Percentiles rank a stretch among this genome's conserved stretches.
phyloP scores from a whole-genome alignment of 176 grass and related monocot genomes.

The Hordeum vulgare region DNA sequence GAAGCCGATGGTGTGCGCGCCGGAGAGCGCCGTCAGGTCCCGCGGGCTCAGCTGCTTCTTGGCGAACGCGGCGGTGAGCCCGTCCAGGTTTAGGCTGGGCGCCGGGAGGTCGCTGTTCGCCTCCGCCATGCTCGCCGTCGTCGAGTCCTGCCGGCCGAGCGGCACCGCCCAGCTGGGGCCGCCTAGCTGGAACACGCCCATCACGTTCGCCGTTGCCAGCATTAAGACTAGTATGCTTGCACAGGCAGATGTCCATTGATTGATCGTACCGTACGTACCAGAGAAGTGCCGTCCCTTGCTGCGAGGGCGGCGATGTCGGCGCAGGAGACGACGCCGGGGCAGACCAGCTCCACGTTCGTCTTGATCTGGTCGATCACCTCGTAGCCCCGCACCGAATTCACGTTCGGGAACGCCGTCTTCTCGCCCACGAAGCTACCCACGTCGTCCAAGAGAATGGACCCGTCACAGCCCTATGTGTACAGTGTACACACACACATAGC shows the following conservation, averaged over 20 bases:
- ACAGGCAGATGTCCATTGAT: too few relatives aligned
- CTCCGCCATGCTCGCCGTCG: slow-evolving; percentile 27
- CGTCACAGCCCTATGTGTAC: slow-evolving; percentile 62
- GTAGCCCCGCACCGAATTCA: slow-evolving; percentile 57
- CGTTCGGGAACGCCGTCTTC: slow-evolving; percentile 60
- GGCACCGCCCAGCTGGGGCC: slow-evolving; percentile 56
- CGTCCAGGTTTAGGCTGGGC: slow-evolving; percentile 20
- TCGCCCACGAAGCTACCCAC: slow-evolving; percentile 39
- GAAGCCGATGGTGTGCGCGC: slow-evolving; percentile 74
- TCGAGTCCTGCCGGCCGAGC: slow-evolving; percentile 63
- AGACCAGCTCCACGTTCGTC: slow-evolving; percentile 42
- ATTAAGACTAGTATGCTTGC: background rate
- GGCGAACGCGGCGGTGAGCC: slow-evolving; percentile 37
- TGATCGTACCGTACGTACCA: slow-evolving; percentile 45
- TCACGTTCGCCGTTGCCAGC: background rate
- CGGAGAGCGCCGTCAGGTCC: slow-evolving; percentile 69
- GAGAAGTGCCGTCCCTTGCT: slow-evolving; percentile 51
- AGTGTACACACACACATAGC: too few relatives aligned
- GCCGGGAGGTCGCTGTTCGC: slow-evolving; percentile 55
- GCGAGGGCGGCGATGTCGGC: slow-evolving; percentile 82
- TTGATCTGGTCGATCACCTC: slow-evolving; percentile 83
- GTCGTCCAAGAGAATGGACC: slow-evolving; percentile 59
- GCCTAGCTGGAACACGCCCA: slow-evolving; percentile 27
- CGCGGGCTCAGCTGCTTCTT: slow-evolving; percentile 44
- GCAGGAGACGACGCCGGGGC: slow-evolving; percentile 68